Base-by-base conservation (phyloP, 2,329 filamentous ascomycete species). In the Salinomyces thailandicus region DNA sequence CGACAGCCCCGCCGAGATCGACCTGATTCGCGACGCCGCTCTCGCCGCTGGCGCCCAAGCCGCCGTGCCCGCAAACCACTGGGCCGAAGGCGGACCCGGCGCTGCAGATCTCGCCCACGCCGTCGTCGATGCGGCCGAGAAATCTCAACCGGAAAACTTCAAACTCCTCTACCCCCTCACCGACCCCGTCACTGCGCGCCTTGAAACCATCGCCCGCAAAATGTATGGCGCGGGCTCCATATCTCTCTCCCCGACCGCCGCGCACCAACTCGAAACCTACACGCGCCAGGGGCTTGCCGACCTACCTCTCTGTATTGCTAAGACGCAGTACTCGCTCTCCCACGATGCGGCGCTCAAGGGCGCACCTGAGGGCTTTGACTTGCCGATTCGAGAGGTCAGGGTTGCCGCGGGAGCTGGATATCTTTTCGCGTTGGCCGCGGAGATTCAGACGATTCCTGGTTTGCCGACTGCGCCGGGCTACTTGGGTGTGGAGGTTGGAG, bases 401-500 rank as follows among this genome's bases (percentile, higher is more conserved):
- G 78, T 98, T 72, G 91, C 91, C 18, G 87, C 87, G 41, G 91
- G 91, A 55, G 91, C 85, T 44, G 91, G 91, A 45, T 94, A 94
- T 61, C 66, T 94, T 73, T 95, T 94, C 52, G 91, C 91, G 5
- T 73, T 96, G 43, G 91, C 91, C 36, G 91, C 91, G 11, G 91
- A 98, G 57, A 96, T 98, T 48, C 91, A 96, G 69, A 98, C 91
- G 1, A 98, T 98, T 46, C 91, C 91, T 11, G 91, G 91, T 43
- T 69, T 98, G 46, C 89, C 89, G 7, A 96, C 91, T 6, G 89
- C 89, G 14, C 91, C 89, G 6, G 91, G 91, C 8, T 96, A 96
- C 58, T 69, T 96, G 44, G 95, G 95, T 53, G 87, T 95, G 31
- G 89, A 95, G 49, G 71, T 79, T 29, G 53, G 60, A 17, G 64